A percentile compares a stretch with the other conserved stretches of the same genome.
phyloP scores from a whole-genome alignment of 1,284 basidiomycete species.

The Chiua sp. region DNA sequence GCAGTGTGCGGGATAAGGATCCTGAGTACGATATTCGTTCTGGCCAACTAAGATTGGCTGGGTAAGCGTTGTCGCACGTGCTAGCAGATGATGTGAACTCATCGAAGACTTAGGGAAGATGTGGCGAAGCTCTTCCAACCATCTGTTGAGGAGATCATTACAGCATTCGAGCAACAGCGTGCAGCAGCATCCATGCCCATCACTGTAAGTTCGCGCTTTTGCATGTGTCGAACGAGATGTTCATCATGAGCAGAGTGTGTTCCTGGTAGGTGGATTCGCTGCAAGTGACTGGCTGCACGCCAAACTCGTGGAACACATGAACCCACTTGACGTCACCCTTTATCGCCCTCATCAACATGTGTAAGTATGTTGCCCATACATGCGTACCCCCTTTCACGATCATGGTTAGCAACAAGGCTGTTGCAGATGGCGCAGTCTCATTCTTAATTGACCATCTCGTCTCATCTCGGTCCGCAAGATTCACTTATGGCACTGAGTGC shows the following conservation, averaged over 20 bases:
- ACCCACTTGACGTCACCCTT: too few relatives aligned
- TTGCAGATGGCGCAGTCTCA: slow-evolving; percentile 55
- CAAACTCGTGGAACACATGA: neutral
- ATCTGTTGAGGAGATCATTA: slow-evolving; percentile 48
- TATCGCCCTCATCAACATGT: too few relatives aligned
- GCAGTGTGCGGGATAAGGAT: slow-evolving; percentile 51
- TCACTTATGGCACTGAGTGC: neutral
- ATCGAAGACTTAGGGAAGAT: slow-evolving; percentile 36
- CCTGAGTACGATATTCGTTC: slow-evolving; percentile 47
- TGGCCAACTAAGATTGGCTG: slow-evolving; percentile 51
- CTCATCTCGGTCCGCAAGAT: neutral
- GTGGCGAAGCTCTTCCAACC: slow-evolving; percentile 53
- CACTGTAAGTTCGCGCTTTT: too few relatives aligned
- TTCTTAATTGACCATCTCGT: neutral
- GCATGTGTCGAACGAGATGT: too few relatives aligned
- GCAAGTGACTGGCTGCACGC: slow-evolving; percentile 47
- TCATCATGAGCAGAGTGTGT: too few relatives aligned
- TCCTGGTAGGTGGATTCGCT: slow-evolving; percentile 53
- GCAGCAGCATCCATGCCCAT: slow-evolving; percentile 14
- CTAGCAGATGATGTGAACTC: too few relatives aligned
- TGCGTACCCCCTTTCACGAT: slow-evolving; percentile 32
- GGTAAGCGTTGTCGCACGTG: slow-evolving; percentile 33
- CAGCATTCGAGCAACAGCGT: slow-evolving; percentile 44
- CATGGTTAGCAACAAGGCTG: slow-evolving; percentile 53
- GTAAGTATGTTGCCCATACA: slow-evolving; percentile 19